A percentile compares a stretch with the other conserved stretches of the same genome.
Evolutionary conservation across 1,284 basidiomycete genomes (phyloP).

Genomic region (Heterobasidion parviporum): DNA sequence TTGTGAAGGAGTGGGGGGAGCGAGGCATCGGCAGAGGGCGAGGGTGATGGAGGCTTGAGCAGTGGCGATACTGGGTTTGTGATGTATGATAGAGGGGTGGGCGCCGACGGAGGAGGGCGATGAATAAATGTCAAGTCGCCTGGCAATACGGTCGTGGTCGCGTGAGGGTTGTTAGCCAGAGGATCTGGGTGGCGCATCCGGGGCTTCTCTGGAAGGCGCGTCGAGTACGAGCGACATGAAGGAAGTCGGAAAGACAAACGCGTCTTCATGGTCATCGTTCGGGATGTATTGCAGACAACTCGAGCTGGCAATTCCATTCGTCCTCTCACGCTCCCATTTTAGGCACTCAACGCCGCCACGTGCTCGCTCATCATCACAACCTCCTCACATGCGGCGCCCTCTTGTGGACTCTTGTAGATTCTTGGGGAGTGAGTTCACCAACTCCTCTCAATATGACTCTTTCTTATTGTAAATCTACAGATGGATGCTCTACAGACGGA

Average conservation of each 20-base stretch:
- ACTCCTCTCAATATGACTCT: too few species aligned
- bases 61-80: constrained; percentile 63
- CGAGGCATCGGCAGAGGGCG: constrained; percentile 22
- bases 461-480: too few species aligned
- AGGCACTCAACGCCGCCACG: background rate
- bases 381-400: background rate
- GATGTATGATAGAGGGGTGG: constrained; percentile 61
- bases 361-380: background rate
- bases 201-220: constrained; percentile 41
- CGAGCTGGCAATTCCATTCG: background rate
- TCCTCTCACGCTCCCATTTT: background rate
- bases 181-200: constrained; percentile 61
- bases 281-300: background rate
- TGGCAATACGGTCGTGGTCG: constrained; percentile 44
- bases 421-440: too few species aligned
- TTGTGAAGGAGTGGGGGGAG: constrained; percentile 30
- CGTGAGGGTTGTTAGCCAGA: constrained; percentile 46
- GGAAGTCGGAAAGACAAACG: background rate
- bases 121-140: constrained; percentile 68
- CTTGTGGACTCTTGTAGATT: too few species aligned
- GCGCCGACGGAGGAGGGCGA: constrained; percentile 65
- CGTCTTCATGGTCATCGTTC: background rate
- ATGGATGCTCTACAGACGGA: too few species aligned
- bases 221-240: constrained; percentile 27
- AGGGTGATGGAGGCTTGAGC: constrained; percentile 29